Conservation (phyloP, 768 basidiomycete genomes). For the Grammothele lineata region DNA sequence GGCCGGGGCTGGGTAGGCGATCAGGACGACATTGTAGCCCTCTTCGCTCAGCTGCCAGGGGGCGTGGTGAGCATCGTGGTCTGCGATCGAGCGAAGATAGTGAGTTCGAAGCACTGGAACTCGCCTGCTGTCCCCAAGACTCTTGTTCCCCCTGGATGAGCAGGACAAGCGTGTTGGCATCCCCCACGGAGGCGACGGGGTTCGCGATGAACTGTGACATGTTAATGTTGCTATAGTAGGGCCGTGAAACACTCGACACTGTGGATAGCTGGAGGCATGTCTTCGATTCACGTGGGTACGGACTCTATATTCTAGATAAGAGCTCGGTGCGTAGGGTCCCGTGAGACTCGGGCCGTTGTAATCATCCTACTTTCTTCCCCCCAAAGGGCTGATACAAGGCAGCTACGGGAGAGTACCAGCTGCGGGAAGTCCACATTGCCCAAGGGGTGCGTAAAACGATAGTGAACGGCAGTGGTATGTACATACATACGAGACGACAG, state of each 20-base stretch:
- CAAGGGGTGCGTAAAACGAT: too few species aligned
- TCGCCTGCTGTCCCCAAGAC: slow-evolving; percentile 36
- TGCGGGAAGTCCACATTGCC: too few species aligned
- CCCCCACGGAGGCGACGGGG: slow-evolving; percentile 27
- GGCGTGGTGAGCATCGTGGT: neutral
- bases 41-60: slow-evolving; percentile 32
- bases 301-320: too few species aligned
- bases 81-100: neutral
- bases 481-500: slow-evolving; percentile 11
- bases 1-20: slow-evolving; percentile 23
- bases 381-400: too few species aligned
- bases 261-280: too few species aligned
- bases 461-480: slow-evolving; percentile 13
- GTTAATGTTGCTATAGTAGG: too few species aligned
- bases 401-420: too few species aligned
- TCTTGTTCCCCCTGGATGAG: slow-evolving; percentile 28
- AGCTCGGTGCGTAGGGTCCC: too few species aligned
- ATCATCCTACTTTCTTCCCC: too few species aligned
- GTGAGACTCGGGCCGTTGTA: too few species aligned
- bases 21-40: slow-evolving; percentile 34
- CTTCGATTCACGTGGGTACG: too few species aligned
- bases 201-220: slow-evolving; percentile 22
- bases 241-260: too few species aligned
- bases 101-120: neutral
- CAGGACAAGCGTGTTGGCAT: slow-evolving; percentile 28